Evolutionary conservation across 768 basidiomycete genomes (phyloP).

Genomic region (Calocybe cyanea): DNA sequence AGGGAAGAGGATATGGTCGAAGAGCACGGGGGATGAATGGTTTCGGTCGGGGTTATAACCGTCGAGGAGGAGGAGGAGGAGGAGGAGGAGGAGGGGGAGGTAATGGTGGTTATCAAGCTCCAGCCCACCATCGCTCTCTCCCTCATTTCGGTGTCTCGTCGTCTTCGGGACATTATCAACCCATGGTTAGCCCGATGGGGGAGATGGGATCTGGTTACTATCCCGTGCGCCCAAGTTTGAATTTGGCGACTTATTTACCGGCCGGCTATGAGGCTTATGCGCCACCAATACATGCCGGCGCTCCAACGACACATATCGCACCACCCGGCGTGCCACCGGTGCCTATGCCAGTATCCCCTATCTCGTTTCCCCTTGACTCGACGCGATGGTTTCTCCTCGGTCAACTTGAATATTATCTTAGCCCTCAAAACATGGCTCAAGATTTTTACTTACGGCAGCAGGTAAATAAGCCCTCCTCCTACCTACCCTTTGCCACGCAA

Average conservation of each 20-base stretch:
- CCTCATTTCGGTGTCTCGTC: slow-evolving; percentile 27
- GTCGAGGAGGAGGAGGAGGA: too few relatives aligned
- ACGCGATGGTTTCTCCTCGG: slow-evolving; percentile 68
- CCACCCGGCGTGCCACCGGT: slow-evolving; percentile 28
- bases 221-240: slow-evolving; percentile 17
- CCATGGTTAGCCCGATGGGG: slow-evolving; percentile 16
- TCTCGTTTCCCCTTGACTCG: slow-evolving; percentile 60
- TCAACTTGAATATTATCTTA: slow-evolving; percentile 91
- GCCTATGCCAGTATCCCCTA: slow-evolving; percentile 41
- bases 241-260: slow-evolving; percentile 24
- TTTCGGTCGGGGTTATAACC: slow-evolving; percentile 20
- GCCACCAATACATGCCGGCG: slow-evolving; percentile 20
- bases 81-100: slow-evolving; percentile 17
- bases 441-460: slow-evolving; percentile 79
- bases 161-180: slow-evolving; percentile 30
- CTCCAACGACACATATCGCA: slow-evolving; percentile 17
- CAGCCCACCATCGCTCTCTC: slow-evolving; percentile 24
- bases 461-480: slow-evolving; percentile 37
- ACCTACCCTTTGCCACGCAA: slow-evolving; percentile 4
- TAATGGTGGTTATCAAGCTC: slow-evolving; percentile 29
- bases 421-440: slow-evolving; percentile 83
- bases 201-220: slow-evolving; percentile 21
- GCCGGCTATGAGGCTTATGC: slow-evolving; percentile 26
- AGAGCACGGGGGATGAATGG: slow-evolving; percentile 32
- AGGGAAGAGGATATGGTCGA: slow-evolving; percentile 8